phyloP scores from a whole-genome alignment of 805 yeast genomes.

The Candida ponderosae region DNA sequence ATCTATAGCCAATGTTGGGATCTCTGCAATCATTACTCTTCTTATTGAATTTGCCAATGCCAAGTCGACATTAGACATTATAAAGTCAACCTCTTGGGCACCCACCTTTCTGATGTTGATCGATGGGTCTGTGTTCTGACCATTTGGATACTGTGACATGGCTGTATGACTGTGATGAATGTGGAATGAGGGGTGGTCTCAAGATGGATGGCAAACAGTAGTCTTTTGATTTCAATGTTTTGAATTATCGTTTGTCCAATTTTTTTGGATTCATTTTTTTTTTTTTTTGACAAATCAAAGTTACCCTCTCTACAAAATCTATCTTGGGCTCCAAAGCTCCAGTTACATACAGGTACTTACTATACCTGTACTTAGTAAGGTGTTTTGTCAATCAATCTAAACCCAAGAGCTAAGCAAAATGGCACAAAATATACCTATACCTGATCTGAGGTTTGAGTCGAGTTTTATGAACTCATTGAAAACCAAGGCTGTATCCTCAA shows the following conservation, averaged over 20 bases:
- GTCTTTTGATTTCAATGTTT: background rate
- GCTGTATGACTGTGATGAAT: background rate
- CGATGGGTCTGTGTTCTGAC: constrained; percentile 46
- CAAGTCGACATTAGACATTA: constrained; percentile 78
- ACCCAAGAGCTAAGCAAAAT: background rate
- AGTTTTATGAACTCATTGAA: constrained; percentile 38
- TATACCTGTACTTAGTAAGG: background rate
- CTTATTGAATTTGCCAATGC: constrained; percentile 89
- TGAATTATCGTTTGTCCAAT: too few relatives aligned
- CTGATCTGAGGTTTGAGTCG: constrained; percentile 64
- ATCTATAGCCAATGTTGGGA: constrained; percentile 95
- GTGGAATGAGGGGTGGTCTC: background rate
- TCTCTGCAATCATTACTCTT: constrained; percentile 89
- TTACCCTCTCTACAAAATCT: background rate
- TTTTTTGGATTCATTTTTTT: background rate
- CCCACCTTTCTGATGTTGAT: constrained; percentile 85
- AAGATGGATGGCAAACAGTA: background rate
- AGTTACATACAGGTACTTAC: background rate
- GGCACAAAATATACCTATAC: constrained; percentile 23
- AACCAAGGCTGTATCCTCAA: background rate
- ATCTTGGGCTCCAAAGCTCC: background rate
- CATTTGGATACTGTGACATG: constrained; percentile 9
- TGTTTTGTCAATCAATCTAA: background rate
- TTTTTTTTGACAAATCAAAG: background rate
- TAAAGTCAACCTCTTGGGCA: constrained; percentile 83